These are phyloP conservation scores for Moesziomyces globuligerus DNA, from an alignment of 1,284 basidiomycete species.

Conservation along the genomic window DNA sequence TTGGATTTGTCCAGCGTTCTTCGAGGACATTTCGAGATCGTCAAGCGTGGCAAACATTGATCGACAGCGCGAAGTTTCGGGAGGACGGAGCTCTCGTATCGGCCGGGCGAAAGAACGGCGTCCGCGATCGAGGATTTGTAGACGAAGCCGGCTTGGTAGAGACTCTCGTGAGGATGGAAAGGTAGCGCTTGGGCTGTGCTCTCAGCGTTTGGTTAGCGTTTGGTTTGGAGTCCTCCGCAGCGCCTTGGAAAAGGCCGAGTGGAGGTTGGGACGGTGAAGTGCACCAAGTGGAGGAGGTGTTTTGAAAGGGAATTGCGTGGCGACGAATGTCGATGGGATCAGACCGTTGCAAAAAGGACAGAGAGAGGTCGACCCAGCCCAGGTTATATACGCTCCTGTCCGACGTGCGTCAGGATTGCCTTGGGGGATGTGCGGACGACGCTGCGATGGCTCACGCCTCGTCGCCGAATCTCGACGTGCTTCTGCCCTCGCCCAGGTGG, in stretches of 20 bases:
- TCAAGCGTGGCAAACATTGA: constrained; percentile 25
- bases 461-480: background rate
- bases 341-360: background rate
- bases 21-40: constrained; percentile 11
- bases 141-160: too few relatives aligned
- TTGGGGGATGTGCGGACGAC: background rate
- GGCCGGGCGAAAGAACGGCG: too few relatives aligned
- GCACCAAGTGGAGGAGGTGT: background rate
- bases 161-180: too few relatives aligned
- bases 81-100: background rate
- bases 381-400: constrained; percentile 16
- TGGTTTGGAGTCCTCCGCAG: too few relatives aligned
- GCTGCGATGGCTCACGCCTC: background rate
- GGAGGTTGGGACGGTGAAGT: too few relatives aligned
- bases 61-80: background rate
- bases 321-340: constrained; percentile 11
- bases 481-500: background rate
- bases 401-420: background rate
- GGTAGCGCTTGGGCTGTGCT: too few relatives aligned
- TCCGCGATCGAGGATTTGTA: too few relatives aligned
- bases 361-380: background rate
- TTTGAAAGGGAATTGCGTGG: background rate
- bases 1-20: background rate
- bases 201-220: too few relatives aligned
- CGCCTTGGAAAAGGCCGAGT: background rate